Conservation (phyloP, 2,329 filamentous ascomycete genomes). For the Botrytis pseudocinerea region DNA sequence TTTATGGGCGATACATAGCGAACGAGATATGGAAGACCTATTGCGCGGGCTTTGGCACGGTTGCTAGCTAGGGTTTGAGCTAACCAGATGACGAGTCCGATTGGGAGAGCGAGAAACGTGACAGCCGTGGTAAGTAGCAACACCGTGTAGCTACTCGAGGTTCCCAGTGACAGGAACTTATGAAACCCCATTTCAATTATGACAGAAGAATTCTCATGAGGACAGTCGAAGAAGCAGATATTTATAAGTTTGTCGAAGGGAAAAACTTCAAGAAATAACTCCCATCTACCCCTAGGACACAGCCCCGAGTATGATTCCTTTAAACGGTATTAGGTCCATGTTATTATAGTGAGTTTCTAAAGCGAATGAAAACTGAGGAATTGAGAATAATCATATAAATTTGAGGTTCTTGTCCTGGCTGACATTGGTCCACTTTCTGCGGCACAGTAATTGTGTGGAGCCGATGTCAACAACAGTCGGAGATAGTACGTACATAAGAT, state of each 20-base stretch:
- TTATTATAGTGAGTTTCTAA: background rate
- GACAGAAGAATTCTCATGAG: background rate
- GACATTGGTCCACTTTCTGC: background rate
- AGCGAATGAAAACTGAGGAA: background rate
- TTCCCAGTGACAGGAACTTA: no score
- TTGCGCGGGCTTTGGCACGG: background rate
- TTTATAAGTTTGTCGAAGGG: background rate
- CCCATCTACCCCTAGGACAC: background rate
- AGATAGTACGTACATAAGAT: background rate
- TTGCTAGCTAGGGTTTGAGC: background rate
- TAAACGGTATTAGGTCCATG: background rate
- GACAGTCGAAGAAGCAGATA: background rate
- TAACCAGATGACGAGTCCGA: background rate
- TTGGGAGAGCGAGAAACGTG: background rate
- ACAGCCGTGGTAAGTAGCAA: background rate
- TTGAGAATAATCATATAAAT: background rate
- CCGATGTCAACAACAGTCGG: background rate
- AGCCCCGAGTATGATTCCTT: background rate
- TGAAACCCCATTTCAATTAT: background rate
- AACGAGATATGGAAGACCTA: background rate
- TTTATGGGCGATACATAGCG: slow-evolving; percentile 9
- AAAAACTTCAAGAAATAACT: background rate
- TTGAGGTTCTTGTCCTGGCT: background rate
- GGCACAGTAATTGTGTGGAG: background rate
- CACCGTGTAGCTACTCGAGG: background rate